These are phyloP conservation scores for Clonostachys rhizophaga DNA, from an alignment of 2,329 filamentous ascomycete species.

Conservation along the genomic window DNA sequence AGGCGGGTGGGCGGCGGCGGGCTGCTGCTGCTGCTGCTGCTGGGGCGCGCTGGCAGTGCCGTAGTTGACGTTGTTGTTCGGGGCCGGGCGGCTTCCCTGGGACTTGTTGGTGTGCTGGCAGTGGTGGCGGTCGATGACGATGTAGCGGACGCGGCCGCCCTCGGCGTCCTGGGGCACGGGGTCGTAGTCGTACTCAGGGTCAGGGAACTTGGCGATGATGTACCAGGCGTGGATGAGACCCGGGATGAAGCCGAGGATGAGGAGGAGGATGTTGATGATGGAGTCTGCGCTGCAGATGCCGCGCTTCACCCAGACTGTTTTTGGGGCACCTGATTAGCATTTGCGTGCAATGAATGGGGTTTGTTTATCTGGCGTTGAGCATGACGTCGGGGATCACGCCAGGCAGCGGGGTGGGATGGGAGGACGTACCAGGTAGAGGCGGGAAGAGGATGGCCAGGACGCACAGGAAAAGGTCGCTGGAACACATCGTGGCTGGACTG, in stretches of 20 bases:
- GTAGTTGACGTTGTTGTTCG: conserved; percentile 34
- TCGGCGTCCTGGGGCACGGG: conserved; percentile 52
- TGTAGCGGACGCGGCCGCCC: conserved; percentile 19
- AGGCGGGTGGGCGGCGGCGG: conserved; percentile 5
- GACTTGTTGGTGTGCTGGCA: conserved; percentile 13
- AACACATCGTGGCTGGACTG: conserved; percentile 41
- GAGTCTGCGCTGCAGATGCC: conserved; percentile 91
- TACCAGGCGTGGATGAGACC: conserved; percentile 96
- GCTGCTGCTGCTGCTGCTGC: conserved; percentile 8
- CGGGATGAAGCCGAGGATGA: conserved; percentile 72
- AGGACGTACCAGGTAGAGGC: conserved; percentile 54
- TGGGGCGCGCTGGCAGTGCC: conserved; percentile 25
- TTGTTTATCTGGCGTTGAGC: too few relatives aligned
- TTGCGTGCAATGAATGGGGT: neutral
- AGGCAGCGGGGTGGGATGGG: conserved; percentile 6
- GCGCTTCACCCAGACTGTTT: conserved; percentile 88
- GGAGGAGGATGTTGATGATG: conserved; percentile 92
- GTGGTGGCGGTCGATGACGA: neutral
- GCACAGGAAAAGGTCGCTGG: conserved; percentile 58
- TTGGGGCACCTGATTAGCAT: conserved; percentile 9
- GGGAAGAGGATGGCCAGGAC: conserved; percentile 62
- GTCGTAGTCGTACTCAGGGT: conserved; percentile 68
- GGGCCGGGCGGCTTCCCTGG: conserved; percentile 13
- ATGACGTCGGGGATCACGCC: conserved; percentile 1
- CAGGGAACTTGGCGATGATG: conserved; percentile 89